Base-by-base conservation (phyloP, 148 eudicot genomes). In the Fagopyrum esculentum region DNA sequence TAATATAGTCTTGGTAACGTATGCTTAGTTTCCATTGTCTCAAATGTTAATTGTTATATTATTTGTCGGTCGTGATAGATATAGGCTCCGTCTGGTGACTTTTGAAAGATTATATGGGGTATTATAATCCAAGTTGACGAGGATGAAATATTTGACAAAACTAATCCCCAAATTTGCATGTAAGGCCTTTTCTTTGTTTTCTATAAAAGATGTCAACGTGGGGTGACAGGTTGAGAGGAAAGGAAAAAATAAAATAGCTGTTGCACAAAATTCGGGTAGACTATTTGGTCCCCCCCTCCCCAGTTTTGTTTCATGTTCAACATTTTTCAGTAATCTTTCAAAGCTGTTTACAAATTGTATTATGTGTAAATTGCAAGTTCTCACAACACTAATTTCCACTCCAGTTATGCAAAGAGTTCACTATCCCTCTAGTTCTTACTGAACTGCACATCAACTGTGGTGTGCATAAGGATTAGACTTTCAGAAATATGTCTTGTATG, bases 1-100 rank as follows among this genome's bases (percentile, higher is more conserved):
- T 85, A 83, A 76, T 81, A 87, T 93, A 77, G 93, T 90, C 78
- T 86, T 81, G 98, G 98, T 93, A 93, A 90, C 83, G 88, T 82
- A 73, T 78, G 80, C 82, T 77, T 84, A 47, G 74, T 63, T 22
- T 51, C 17, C 60, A 15, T 43, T 16, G 15, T 47, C 30, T 15
- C 43, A 19, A 13, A 19, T 40, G 17, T 40, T 66, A 13, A 5
- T 4, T 15, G 9, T 19, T 19, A n/a, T 57, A 17, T 4, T 68
- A 70, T 57, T 66, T 11, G 19, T 66, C 15, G 9, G 30, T 63
- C 35, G 3, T 35, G 44, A 63, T 63, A 45, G 16, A 63, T 63
- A 63, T 40, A 43, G 30, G 71, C 40, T 35, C 40, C 40, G 40
- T 35, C 2, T 35, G 40, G 40, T 35, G 40, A 35, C 40, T 35